These are phyloP conservation scores for Aspergillus sergii DNA, from an alignment of 2,329 filamentous ascomycete genomes.

Conservation along the genomic window DNA sequence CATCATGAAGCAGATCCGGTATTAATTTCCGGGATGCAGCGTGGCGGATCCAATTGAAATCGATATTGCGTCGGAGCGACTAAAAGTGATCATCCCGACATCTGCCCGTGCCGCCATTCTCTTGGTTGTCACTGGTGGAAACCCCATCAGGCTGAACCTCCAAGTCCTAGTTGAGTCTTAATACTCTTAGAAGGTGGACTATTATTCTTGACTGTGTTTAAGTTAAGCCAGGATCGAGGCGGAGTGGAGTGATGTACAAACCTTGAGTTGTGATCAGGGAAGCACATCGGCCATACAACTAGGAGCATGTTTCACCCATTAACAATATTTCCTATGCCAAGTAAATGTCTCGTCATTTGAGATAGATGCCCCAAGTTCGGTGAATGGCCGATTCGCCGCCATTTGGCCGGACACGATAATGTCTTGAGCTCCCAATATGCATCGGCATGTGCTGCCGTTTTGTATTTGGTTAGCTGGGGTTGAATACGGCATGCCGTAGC, in stretches of 20 bases:
- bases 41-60: background rate
- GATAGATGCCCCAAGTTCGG: too few species aligned
- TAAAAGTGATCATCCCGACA: constrained; percentile 17
- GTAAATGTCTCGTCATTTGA: too few species aligned
- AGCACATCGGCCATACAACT: too few species aligned
- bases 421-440: background rate
- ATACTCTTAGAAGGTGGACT: background rate
- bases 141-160: background rate
- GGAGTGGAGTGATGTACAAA: background rate
- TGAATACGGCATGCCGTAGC: background rate
- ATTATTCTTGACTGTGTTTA: background rate
- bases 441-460: background rate
- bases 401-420: background rate
- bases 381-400: too few species aligned
- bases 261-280: too few species aligned
- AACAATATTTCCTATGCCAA: too few species aligned
- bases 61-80: background rate
- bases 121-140: background rate
- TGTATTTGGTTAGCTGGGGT: background rate
- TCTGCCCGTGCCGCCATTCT: constrained; percentile 7
- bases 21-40: background rate
- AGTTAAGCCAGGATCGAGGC: background rate
- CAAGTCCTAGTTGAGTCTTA: background rate
- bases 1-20: background rate
- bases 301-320: too few species aligned